A percentile compares a stretch with the other conserved stretches of the same genome.
phyloP scores from a whole-genome alignment of 768 basidiomycete species.

The Lepiota brunneoincarnata region DNA sequence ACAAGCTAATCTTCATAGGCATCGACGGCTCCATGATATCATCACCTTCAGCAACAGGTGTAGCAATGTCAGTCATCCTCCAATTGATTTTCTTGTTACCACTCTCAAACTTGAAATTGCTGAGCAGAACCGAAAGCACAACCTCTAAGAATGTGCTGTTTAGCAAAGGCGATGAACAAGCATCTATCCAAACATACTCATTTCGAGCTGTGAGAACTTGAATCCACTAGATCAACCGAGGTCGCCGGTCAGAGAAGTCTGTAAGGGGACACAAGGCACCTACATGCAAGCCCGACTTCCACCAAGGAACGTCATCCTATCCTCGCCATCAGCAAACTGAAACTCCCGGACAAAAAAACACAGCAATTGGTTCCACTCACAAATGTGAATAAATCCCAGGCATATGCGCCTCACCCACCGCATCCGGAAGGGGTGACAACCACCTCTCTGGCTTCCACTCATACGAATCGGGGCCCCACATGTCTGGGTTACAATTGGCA shows the following conservation, averaged over 20 bases:
- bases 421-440: conserved; percentile 36
- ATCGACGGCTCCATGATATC: background rate
- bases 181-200: conserved; percentile 9
- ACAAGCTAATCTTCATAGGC: background rate
- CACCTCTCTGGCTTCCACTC: conserved; percentile 55
- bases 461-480: conserved; percentile 47
- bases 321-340: background rate
- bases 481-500: conserved; percentile 36
- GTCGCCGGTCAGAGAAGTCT: background rate
- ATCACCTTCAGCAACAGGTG: background rate
- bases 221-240: conserved; percentile 9
- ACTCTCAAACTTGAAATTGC: conserved; percentile 13
- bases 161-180: background rate
- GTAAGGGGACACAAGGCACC: background rate
- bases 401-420: conserved; percentile 33
- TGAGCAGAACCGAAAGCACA: conserved; percentile 7
- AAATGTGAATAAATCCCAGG: conserved; percentile 45
- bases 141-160: conserved; percentile 7
- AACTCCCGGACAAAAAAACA: no score
- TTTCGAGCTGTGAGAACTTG: conserved; percentile 16
- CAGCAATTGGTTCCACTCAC: no score
- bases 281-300: conserved; percentile 23
- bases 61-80: conserved; percentile 14
- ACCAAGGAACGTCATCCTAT: conserved; percentile 23
- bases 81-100: conserved; percentile 14